phyloP scores from a whole-genome alignment of 345 rosid genomes.

The Turritis glabra region DNA sequence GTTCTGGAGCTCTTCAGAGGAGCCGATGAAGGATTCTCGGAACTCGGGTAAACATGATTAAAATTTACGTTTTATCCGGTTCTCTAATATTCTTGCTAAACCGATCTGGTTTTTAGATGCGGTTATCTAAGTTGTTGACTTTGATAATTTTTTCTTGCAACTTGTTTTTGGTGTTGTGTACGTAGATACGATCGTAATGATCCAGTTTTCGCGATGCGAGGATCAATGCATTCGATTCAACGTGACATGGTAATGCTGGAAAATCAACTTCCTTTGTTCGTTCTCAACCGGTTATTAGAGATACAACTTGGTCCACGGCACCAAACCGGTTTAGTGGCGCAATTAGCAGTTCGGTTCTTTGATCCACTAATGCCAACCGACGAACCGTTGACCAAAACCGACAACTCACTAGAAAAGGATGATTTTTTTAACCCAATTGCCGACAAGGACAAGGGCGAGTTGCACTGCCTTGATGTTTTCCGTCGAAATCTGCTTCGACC shows the following conservation, averaged over 20 bases:
- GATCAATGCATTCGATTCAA: constrained; percentile 79
- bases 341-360: constrained; percentile 61
- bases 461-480: constrained; percentile 76
- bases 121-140: not conserved
- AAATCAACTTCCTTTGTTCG: constrained; percentile 72
- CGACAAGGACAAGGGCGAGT: constrained; percentile 47
- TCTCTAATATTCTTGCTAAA: not conserved
- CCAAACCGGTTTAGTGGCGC: constrained; percentile 59
- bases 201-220: constrained; percentile 76
- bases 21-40: constrained; percentile 57
- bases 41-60: constrained; percentile 43
- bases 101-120: not conserved
- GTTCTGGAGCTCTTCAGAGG: constrained; percentile 72
- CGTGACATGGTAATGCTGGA: constrained; percentile 85
- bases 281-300: constrained; percentile 63
- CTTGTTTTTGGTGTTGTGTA: not conserved
- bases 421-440: constrained; percentile 59
- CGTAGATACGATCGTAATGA: constrained; percentile 57
- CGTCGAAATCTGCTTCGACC: constrained; percentile 59
- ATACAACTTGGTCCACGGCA: constrained; percentile 53
- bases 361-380: constrained; percentile 80
- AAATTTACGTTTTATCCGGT: not conserved
- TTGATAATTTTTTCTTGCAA: no score
- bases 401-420: constrained; percentile 38
- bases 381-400: constrained; percentile 60